Evolutionary conservation across 306 rosid genomes (phyloP).

Genomic region (Astragalus glycyphyllos): DNA sequence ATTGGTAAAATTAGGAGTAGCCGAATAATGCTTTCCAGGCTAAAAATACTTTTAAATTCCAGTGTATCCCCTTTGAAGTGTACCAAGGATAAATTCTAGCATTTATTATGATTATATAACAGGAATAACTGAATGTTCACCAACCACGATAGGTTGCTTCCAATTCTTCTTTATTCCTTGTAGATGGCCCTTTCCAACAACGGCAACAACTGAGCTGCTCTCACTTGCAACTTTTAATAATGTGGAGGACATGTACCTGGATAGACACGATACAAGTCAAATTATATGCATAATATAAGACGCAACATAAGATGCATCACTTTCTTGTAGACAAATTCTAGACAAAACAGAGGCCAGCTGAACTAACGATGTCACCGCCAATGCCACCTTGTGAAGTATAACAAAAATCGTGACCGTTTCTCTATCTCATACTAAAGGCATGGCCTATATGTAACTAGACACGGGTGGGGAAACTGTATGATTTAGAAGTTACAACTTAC

Average conservation of each 20-base stretch:
- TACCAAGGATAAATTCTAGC: background rate
- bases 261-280: conserved; percentile 22
- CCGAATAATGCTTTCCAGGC: conserved; percentile 5
- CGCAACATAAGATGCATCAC: conserved; percentile 18
- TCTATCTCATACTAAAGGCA: conserved; percentile 25
- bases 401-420: background rate
- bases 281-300: conserved; percentile 1
- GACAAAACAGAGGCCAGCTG: conserved; percentile 6
- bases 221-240: conserved; percentile 72
- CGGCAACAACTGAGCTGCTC: conserved; percentile 78
- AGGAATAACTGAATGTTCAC: conserved; percentile 42
- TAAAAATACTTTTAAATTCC: conserved; percentile 8
- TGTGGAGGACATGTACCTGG: conserved; percentile 85
- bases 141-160: conserved; percentile 85
- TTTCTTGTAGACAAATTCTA: background rate
- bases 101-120: conserved; percentile 3
- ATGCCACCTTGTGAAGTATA: conserved; percentile 22
- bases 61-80: conserved; percentile 21
- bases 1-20: background rate
- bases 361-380: conserved; percentile 8
- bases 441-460: conserved; percentile 19
- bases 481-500: conserved; percentile 13
- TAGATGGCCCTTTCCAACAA: conserved; percentile 94
- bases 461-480: background rate
- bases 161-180: conserved; percentile 87